These are phyloP conservation scores for Gaertneriomyces semiglobifer DNA, from an alignment of 192 early-diverging fungal genomes.

Conservation along the genomic window DNA sequence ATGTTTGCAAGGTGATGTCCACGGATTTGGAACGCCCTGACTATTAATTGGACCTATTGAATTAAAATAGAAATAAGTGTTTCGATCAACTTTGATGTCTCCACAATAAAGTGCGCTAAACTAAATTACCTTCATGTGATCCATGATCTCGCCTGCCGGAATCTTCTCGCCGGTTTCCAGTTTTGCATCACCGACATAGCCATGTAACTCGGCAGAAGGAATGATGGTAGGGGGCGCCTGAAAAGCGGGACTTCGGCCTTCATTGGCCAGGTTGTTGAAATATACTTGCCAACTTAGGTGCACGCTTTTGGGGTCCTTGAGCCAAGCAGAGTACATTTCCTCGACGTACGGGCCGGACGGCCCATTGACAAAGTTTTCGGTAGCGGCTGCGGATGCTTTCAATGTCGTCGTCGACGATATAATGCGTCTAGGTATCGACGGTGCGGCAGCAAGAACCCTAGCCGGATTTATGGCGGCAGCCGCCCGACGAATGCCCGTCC, in stretches of 20 bases:
- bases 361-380: conserved; percentile 74
- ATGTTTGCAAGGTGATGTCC: conserved; percentile 95
- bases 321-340: conserved; percentile 94
- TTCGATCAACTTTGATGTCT: no score
- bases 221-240: conserved; percentile 77
- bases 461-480: neutral
- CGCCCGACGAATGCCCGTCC: neutral
- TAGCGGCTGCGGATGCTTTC: conserved; percentile 4
- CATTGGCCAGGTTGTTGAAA: conserved; percentile 63
- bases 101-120: no score
- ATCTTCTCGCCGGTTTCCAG: conserved; percentile 52
- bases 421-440: neutral
- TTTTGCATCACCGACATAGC: conserved; percentile 20
- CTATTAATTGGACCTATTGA: conserved; percentile 73
- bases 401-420: neutral
- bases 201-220: conserved; percentile 41
- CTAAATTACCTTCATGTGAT: conserved; percentile 80
- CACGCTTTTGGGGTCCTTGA: conserved; percentile 82
- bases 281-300: conserved; percentile 97
- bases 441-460: neutral
- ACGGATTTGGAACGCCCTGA: conserved; percentile 89
- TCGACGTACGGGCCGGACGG: conserved; percentile 84
- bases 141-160: conserved; percentile 70
- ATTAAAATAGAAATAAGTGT: no score
- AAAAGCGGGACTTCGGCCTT: conserved; percentile 58